phyloP scores from a whole-genome alignment of 345 rosid species.

The Citrus trifoliata region DNA sequence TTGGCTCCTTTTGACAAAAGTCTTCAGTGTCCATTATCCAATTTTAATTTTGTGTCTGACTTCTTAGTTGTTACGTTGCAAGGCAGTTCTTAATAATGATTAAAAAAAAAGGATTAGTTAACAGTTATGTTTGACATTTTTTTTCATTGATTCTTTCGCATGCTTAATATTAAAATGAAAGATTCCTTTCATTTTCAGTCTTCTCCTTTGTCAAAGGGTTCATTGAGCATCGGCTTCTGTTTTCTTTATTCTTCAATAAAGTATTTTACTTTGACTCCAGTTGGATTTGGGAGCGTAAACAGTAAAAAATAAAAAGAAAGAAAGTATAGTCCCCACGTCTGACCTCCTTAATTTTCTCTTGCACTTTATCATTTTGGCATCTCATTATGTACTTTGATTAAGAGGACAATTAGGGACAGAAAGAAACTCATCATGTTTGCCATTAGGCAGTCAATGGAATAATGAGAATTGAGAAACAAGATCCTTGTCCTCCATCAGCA shows the following conservation, averaged over 20 bases:
- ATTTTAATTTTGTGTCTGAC: not conserved
- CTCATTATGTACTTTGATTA: not conserved
- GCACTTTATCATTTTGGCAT: not conserved
- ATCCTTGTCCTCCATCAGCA: no score
- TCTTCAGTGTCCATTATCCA: not conserved
- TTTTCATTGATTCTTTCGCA: conserved; percentile 9
- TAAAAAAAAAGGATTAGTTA: not conserved
- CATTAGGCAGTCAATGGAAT: not conserved
- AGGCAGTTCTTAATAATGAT: not conserved
- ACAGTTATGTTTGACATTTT: not conserved
- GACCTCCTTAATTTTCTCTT: not conserved
- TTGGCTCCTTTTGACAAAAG: not conserved
- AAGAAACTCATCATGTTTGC: not conserved
- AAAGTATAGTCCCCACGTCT: not conserved
- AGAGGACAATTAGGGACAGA: not conserved
- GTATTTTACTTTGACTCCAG: not conserved
- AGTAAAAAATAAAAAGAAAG: not conserved
- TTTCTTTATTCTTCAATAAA: conserved; percentile 8
- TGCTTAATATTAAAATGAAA: conserved; percentile 14
- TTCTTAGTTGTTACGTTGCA: not conserved
- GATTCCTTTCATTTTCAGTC: conserved; percentile 17
- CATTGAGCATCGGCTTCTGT: conserved; percentile 12
- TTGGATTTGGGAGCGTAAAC: not conserved
- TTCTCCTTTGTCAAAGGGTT: conserved; percentile 23
- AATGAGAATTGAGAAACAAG: no score